A percentile compares a stretch with the other conserved stretches of the same genome.
These are phyloP conservation scores for Russula abietina DNA, from an alignment of 768 basidiomycete genomes.

Conservation along the genomic window DNA sequence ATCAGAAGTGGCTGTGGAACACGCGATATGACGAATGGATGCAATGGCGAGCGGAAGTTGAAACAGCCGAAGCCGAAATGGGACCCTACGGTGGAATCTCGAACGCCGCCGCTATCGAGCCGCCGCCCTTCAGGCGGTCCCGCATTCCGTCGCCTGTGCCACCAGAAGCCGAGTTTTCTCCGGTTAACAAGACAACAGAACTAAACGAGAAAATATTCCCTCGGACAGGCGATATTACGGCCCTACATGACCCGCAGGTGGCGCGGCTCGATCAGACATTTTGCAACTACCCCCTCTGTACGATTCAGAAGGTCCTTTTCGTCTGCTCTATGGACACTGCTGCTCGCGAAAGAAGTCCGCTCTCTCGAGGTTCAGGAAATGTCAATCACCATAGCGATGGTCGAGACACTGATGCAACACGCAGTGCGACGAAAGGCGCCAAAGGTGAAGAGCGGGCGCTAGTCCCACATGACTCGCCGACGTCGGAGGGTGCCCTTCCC, in stretches of 20 bases:
- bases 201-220: constrained; percentile 39
- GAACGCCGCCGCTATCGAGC: constrained; percentile 1
- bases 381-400: background rate
- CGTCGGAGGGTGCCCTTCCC: background rate
- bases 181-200: constrained; percentile 15
- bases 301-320: constrained; percentile 61
- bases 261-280: constrained; percentile 56
- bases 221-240: constrained; percentile 55
- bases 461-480: background rate
- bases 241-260: constrained; percentile 53
- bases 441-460: background rate
- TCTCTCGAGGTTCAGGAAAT: background rate
- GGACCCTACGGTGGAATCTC: constrained; percentile 27
- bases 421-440: background rate
- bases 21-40: constrained; percentile 49
- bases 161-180: constrained; percentile 1
- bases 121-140: constrained; percentile 11
- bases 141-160: constrained; percentile 4
- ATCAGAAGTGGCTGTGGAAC: constrained; percentile 60
- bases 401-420: background rate
- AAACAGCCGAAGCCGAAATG: constrained; percentile 17
- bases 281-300: constrained; percentile 53
- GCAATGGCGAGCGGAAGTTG: constrained; percentile 31
- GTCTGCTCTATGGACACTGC: constrained; percentile 45
- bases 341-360: background rate